phyloP scores from a whole-genome alignment of 2,329 filamentous ascomycete genomes.

The Nothophoma quercina region DNA sequence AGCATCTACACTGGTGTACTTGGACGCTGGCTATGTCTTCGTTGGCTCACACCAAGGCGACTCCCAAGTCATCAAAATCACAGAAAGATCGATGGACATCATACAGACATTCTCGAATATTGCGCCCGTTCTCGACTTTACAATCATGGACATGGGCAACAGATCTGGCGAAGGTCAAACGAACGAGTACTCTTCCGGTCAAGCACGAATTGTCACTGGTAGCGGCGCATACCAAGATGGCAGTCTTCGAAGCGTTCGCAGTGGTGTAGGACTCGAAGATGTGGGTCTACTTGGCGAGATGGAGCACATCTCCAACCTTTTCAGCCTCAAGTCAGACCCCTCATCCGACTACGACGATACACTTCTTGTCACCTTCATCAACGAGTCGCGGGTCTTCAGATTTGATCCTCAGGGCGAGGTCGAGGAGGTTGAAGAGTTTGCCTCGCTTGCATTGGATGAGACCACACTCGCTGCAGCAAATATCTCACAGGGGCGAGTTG shows the following conservation, averaged over 20 bases:
- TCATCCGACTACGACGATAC: constrained; percentile 67
- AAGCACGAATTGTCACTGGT: constrained; percentile 90
- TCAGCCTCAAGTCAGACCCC: constrained; percentile 67
- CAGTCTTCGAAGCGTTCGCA: constrained; percentile 86
- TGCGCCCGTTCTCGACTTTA: constrained; percentile 90
- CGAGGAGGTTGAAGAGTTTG: constrained; percentile 82
- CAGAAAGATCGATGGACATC: constrained; percentile 68
- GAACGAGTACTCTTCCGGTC: constrained; percentile 93
- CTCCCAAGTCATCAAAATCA: constrained; percentile 78
- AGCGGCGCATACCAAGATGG: constrained; percentile 91
- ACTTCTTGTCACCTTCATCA: constrained; percentile 80
- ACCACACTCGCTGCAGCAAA: constrained; percentile 77
- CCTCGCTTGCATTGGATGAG: constrained; percentile 72
- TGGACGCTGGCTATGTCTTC: constrained; percentile 77
- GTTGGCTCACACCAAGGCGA: constrained; percentile 93
- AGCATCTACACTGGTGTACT: constrained; percentile 79
- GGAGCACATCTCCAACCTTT: constrained; percentile 75
- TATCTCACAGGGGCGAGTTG: constrained; percentile 66
- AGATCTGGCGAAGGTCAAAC: constrained; percentile 78
- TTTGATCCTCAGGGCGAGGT: constrained; percentile 79
- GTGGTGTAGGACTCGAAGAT: constrained; percentile 91
- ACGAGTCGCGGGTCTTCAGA: constrained; percentile 81
- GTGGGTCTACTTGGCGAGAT: constrained; percentile 83
- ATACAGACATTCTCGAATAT: constrained; percentile 84
- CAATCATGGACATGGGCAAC: constrained; percentile 94